A percentile compares a stretch with the other conserved stretches of the same genome.
These are phyloP conservation scores for Centaurea solstitialis DNA, from an alignment of 129 eudicot genomes.

Conservation along the genomic window DNA sequence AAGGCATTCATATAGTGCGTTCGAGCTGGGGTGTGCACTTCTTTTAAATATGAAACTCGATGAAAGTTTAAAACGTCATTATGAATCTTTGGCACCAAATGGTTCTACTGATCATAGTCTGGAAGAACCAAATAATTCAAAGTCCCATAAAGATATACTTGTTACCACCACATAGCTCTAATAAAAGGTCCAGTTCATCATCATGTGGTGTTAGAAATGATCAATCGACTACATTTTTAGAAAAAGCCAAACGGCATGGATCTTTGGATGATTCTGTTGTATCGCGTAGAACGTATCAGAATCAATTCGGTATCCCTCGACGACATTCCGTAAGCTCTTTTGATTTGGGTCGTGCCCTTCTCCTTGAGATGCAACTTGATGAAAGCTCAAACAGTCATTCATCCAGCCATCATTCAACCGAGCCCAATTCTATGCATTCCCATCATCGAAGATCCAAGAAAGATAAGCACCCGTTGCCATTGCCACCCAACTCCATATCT, in stretches of 20 bases:
- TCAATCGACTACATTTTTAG: not conserved
- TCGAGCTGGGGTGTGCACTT: slow-evolving; percentile 6
- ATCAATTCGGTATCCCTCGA: slow-evolving; percentile 21
- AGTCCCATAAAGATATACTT: slow-evolving; percentile 4
- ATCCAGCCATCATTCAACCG: slow-evolving; percentile 9
- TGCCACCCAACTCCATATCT: slow-evolving; percentile 19
- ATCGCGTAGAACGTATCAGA: slow-evolving; percentile 19
- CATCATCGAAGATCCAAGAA: slow-evolving; percentile 34
- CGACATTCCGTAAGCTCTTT: slow-evolving; percentile 31
- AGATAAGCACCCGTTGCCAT: slow-evolving; percentile 17
- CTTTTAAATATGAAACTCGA: slow-evolving; percentile 1
- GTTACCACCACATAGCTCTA: not conserved
- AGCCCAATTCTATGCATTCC: not conserved
- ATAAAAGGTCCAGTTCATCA: not conserved
- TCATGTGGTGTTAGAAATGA: not conserved
- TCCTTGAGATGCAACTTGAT: slow-evolving; percentile 20
- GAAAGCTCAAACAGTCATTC: slow-evolving; percentile 7
- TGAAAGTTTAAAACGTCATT: not conserved
- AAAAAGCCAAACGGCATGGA: not conserved
- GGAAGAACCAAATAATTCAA: slow-evolving; percentile 33
- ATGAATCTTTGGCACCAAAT: not conserved
- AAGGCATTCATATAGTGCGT: slow-evolving; percentile 17
- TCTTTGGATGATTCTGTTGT: slow-evolving; percentile 1
- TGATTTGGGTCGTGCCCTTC: slow-evolving; percentile 34
- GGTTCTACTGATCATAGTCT: slow-evolving; percentile 5